Percentiles rank a stretch among this genome's conserved stretches.
Evolutionary conservation across 2,329 filamentous ascomycete genomes (phyloP).

Genomic region (Botryotinia globosa): DNA sequence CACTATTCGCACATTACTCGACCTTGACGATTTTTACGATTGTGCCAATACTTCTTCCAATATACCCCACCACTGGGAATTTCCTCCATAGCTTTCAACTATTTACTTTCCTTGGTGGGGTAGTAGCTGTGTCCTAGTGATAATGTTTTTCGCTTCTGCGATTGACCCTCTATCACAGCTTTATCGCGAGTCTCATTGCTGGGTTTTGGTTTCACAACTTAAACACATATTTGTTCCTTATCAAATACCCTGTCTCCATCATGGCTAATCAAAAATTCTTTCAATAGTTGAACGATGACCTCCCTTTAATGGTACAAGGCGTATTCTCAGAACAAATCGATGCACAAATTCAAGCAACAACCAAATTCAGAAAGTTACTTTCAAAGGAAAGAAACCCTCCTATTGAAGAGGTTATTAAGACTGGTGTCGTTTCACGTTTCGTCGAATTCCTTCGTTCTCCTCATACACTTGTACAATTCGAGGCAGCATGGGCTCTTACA

Average conservation of each 20-base stretch:
- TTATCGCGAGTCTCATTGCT: slow-evolving; percentile 11
- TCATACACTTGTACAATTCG: slow-evolving; percentile 97
- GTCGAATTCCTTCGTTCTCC: slow-evolving; percentile 98
- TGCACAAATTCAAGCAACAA: slow-evolving; percentile 93
- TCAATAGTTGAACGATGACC: slow-evolving; percentile 86
- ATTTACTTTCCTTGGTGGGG: slow-evolving; percentile 37
- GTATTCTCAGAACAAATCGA: slow-evolving; percentile 99
- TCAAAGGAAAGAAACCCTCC: slow-evolving; percentile 99
- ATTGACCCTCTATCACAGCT: slow-evolving; percentile 23
- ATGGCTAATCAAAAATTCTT: slow-evolving; percentile 28
- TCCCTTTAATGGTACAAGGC: slow-evolving; percentile 95
- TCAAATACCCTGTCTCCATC: slow-evolving; percentile 14
- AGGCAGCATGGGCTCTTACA: slow-evolving; percentile 97
- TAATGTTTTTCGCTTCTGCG: slow-evolving; percentile 36
- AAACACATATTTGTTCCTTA: slow-evolving; percentile 14
- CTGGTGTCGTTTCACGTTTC: slow-evolving; percentile 93
- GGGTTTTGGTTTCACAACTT: slow-evolving; percentile 14
- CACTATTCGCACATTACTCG: not conserved
- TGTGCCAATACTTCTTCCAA: not conserved
- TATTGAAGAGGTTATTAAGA: slow-evolving; percentile 99
- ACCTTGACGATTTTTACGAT: not conserved
- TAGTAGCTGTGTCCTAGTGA: slow-evolving; percentile 26
- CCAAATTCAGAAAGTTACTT: slow-evolving; percentile 95
- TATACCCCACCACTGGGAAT: slow-evolving; percentile 7
- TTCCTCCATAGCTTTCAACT: slow-evolving; percentile 20